Conservation (phyloP, 2,329 filamentous ascomycete genomes). For the Cladorrhinum sp. region DNA sequence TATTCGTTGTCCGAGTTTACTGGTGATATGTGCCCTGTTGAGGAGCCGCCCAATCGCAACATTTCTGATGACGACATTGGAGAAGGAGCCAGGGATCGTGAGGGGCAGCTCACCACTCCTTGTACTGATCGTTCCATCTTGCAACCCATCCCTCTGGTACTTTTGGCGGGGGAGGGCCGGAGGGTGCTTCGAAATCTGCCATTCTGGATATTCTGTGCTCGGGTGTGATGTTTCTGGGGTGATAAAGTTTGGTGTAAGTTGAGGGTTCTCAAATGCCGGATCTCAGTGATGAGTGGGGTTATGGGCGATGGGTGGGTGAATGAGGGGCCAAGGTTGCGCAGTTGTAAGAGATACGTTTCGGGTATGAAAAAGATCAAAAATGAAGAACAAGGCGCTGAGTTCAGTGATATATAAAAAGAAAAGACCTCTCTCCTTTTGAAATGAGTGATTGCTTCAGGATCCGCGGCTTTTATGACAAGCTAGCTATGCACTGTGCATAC, state of each 20-base stretch:
- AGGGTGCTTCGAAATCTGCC: slow-evolving; percentile 53
- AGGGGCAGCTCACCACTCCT: slow-evolving; percentile 57
- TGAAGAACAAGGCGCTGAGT: background rate
- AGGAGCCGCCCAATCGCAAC: background rate
- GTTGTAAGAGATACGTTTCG: slow-evolving; percentile 1
- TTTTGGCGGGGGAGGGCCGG: slow-evolving; percentile 55
- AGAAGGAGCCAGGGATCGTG: background rate
- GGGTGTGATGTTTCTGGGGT: background rate
- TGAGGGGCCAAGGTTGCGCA: background rate
- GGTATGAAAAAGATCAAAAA: background rate
- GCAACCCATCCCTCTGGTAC: slow-evolving; percentile 81
- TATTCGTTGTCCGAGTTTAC: slow-evolving; percentile 5
- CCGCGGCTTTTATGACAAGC: background rate
- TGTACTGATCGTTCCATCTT: slow-evolving; percentile 83
- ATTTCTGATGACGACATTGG: background rate
- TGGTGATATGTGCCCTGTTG: background rate
- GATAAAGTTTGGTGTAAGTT: background rate
- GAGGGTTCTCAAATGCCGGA: background rate
- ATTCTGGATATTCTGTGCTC: slow-evolving; percentile 33
- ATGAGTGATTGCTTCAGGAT: background rate
- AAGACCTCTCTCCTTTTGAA: background rate
- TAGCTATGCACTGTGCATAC: background rate
- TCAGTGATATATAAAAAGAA: background rate
- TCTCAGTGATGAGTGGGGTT: background rate
- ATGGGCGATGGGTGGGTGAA: background rate